Base-by-base conservation (phyloP, 495 filamentous ascomycete species). In the Aspergillus homomorphus region DNA sequence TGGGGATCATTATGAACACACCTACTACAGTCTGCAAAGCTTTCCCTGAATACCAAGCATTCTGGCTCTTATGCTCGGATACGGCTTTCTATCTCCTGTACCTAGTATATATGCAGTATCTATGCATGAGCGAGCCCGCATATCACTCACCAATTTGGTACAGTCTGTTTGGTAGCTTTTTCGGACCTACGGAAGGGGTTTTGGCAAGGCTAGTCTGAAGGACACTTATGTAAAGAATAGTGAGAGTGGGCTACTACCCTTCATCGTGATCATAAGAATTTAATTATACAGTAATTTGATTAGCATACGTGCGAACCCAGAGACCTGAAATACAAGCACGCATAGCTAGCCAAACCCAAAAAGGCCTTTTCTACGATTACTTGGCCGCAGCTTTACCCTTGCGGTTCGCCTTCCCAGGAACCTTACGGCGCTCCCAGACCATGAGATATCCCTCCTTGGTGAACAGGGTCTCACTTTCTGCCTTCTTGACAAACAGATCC, bases 391-490 rank as follows among this genome's bases (percentile, higher is more conserved):
- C 63, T 63, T 74, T 80, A n/a, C 68, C 75, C 62, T 80, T 82
- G 62, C 74, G 66, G n/a, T 64, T 69, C 24, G 77, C 72, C 58
- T 60, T 65, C 0, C 73, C 71, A n/a, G 72, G 67, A 16, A 64
- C 62, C 69, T 83, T 87, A 74, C 94, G 82, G 70, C 88, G 81
- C 80, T 98, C 94, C 94, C 94, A 98, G 54, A 98, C 85, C 85
- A 97, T 95, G 63, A 97, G 68, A 76, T 96, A 97, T 44, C 86
- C 90, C 80, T 98, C 94, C 26, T 91, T 89, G 1, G 93, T 88
- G 67, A 94, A 96, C 64, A 99, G 67, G 62, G 93, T 81, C 78
- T 98, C 93, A 59, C 80, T 87, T 66, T 90, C 85, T 16, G 89
- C 89, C 72, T 84, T 81, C 66, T 97, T 90, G 5, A 98, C 92